Evolutionary conservation across 2,329 filamentous ascomycete genomes (phyloP).

Genomic region (Bipolaris sorokiniana): DNA sequence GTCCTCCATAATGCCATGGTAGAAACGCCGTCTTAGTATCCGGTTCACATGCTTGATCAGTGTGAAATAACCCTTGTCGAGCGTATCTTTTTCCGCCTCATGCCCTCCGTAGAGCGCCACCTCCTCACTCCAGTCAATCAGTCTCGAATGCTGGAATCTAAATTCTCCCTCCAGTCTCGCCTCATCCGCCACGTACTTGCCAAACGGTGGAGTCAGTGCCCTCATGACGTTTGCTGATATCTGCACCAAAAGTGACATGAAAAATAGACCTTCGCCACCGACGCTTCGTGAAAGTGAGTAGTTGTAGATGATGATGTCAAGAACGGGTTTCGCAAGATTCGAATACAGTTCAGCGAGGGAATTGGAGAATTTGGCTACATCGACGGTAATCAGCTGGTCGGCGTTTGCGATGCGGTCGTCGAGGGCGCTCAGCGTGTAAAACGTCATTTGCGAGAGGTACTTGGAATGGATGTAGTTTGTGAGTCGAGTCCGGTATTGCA

Average conservation of each 20-base stretch:
- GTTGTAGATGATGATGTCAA: constrained; percentile 97
- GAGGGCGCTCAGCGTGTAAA: constrained; percentile 92
- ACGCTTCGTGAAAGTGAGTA: constrained; percentile 92
- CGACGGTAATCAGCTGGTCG: constrained; percentile 95
- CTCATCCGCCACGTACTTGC: constrained; percentile 96
- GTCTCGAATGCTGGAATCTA: constrained; percentile 87
- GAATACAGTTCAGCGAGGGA: constrained; percentile 94
- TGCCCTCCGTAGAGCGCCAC: constrained; percentile 91
- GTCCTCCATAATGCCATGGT: constrained; percentile 99
- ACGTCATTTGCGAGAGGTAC: constrained; percentile 96
- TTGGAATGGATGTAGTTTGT: constrained; percentile 96
- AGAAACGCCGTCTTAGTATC: constrained; percentile 86
- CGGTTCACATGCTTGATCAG: constrained; percentile 99
- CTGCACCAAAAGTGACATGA: constrained; percentile 94
- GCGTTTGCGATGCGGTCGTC: constrained; percentile 99
- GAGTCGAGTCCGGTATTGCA: constrained; percentile 89
- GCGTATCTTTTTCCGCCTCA: constrained; percentile 90
- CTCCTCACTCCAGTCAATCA: constrained; percentile 97
- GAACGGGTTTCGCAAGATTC: constrained; percentile 89
- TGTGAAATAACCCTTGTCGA: constrained; percentile 99
- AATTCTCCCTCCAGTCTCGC: constrained; percentile 95
- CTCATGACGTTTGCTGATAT: constrained; percentile 92
- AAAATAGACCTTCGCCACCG: constrained; percentile 93
- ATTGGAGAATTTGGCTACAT: constrained; percentile 95
- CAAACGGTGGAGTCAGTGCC: constrained; percentile 91